Evolutionary conservation across 192 early-diverging fungal species (phyloP).

Genomic region (Oehlia diaphana): DNA sequence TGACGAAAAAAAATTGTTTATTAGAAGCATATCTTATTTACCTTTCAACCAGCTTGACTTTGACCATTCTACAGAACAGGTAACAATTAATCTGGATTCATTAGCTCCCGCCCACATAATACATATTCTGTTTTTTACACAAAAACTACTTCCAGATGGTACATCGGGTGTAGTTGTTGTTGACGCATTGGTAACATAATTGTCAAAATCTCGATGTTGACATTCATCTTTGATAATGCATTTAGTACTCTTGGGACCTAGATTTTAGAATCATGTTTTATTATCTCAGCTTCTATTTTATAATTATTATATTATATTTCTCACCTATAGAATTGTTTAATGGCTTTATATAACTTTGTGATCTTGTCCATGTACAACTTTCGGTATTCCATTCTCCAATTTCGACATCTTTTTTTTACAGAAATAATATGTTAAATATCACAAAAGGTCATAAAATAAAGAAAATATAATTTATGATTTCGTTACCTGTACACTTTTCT

Average conservation of each 20-base stretch:
- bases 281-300: not conserved
- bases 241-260: constrained; percentile 58
- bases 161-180: constrained; percentile 60
- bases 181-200: constrained; percentile 47
- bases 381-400: constrained; percentile 41
- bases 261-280: not conserved
- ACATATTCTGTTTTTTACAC: constrained; percentile 55
- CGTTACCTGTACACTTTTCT: constrained; percentile 47
- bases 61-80: constrained; percentile 51
- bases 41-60: constrained; percentile 36
- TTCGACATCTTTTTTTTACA: constrained; percentile 33
- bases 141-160: constrained; percentile 54
- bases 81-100: constrained; percentile 48
- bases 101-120: constrained; percentile 51
- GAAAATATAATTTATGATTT: constrained; percentile 17
- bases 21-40: not conserved
- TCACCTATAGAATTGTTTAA: constrained; percentile 44
- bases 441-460: not conserved
- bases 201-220: constrained; percentile 45
- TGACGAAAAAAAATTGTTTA: too few species aligned
- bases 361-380: constrained; percentile 24
- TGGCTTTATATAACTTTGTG: constrained; percentile 41
- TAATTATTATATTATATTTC: not conserved
- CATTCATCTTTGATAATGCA: constrained; percentile 52
- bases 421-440: not conserved